Percentiles rank a stretch among this genome's conserved stretches.
Evolutionary conservation across 148 eudicot species (phyloP).

Genomic region (Nepenthes mirabilis): DNA sequence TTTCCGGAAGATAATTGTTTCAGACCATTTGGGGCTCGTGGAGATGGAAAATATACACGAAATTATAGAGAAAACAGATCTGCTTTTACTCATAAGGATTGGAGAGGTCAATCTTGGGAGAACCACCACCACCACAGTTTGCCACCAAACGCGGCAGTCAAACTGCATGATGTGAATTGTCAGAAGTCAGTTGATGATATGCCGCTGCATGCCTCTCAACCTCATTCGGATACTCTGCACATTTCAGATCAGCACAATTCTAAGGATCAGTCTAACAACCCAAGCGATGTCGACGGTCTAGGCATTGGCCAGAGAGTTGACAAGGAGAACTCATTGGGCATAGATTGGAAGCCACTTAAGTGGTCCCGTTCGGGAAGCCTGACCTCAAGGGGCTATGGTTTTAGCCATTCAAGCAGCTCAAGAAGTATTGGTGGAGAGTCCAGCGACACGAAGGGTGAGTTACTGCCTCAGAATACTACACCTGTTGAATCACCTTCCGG

Average conservation of each 20-base stretch:
- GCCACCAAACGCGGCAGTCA: conserved; percentile 26
- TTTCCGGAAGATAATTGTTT: conserved; percentile 27
- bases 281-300: conserved; percentile 22
- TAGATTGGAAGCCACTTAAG: conserved; percentile 71
- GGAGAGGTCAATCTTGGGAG: conserved; percentile 47
- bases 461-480: conserved; percentile 21
- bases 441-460: conserved; percentile 28
- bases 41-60: conserved; percentile 46
- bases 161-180: conserved; percentile 19
- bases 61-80: conserved; percentile 39
- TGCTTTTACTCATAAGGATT: conserved; percentile 40
- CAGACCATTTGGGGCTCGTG: conserved; percentile 28
- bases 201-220: conserved; percentile 28
- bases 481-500: conserved; percentile 43
- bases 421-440: conserved; percentile 46
- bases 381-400: conserved; percentile 56
- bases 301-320: conserved; percentile 30
- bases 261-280: conserved; percentile 41
- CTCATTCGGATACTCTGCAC: conserved; percentile 28
- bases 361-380: conserved; percentile 70
- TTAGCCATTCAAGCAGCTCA: conserved; percentile 54
- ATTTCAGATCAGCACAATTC: conserved; percentile 24
- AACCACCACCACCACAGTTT: conserved; percentile 18
- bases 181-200: conserved; percentile 33
- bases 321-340: conserved; percentile 37